Conservation (phyloP, 2,329 filamentous ascomycete genomes). For the Colletotrichum gigasporum region DNA sequence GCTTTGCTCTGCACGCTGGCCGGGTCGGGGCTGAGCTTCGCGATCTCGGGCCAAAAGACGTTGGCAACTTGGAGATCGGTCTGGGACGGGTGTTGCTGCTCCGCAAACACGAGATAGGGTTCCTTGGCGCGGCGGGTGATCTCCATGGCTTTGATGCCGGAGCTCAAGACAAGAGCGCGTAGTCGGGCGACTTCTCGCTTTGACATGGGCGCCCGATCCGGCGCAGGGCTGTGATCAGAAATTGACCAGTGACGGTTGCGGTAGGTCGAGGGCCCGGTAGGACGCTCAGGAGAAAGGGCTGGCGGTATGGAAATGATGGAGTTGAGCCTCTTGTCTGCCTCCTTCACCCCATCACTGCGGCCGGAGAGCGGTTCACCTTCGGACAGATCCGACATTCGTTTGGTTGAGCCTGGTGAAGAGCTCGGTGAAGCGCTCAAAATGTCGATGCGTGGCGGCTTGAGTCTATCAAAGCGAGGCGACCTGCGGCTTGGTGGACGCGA, state of each 20-base stretch:
- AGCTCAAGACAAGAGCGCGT: conserved; percentile 78
- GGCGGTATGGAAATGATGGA: conserved; percentile 41
- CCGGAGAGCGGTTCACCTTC: conserved; percentile 48
- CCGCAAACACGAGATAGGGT: conserved; percentile 37
- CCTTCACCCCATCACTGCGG: conserved; percentile 40
- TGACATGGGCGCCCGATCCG: conserved; percentile 56
- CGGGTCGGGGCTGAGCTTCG: conserved; percentile 49
- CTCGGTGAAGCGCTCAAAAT: conserved; percentile 52
- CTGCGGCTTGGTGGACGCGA: conserved; percentile 46
- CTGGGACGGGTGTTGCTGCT: background rate
- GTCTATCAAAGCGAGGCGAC: conserved; percentile 56
- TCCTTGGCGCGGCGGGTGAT: conserved; percentile 74
- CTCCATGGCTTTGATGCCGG: conserved; percentile 90
- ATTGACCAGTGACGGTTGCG: conserved; percentile 60
- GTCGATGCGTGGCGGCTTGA: conserved; percentile 61
- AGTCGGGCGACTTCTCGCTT: conserved; percentile 84
- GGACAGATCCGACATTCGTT: conserved; percentile 46
- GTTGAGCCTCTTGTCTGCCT: conserved; percentile 47
- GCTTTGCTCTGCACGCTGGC: conserved; percentile 43
- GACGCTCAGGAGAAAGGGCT: conserved; percentile 29
- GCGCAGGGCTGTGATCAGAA: conserved; percentile 50
- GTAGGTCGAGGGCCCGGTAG: conserved; percentile 33
- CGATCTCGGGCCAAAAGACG: conserved; percentile 54
- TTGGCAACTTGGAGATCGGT: conserved; percentile 41
- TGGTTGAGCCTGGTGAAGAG: conserved; percentile 41